phyloP scores from a whole-genome alignment of 306 rosid genomes.

The Phaseolus lunatus region DNA sequence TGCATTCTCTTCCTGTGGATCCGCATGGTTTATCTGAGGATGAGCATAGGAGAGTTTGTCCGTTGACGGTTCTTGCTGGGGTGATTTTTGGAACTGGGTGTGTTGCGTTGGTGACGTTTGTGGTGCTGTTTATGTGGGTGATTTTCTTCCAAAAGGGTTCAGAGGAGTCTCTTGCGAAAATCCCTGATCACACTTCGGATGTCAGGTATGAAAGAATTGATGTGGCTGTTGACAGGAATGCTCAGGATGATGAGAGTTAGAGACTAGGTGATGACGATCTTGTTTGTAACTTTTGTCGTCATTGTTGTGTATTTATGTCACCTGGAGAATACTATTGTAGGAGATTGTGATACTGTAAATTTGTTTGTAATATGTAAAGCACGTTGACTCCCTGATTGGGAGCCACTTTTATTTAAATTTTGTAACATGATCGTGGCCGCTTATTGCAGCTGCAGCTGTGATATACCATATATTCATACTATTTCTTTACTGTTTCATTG shows the following conservation, averaged over 20 bases:
- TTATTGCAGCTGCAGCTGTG: not conserved
- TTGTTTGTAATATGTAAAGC: constrained; percentile 28
- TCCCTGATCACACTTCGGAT: constrained; percentile 47
- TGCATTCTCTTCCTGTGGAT: constrained; percentile 68
- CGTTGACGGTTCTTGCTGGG: constrained; percentile 62
- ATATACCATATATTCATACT: not conserved
- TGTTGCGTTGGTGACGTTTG: constrained; percentile 62
- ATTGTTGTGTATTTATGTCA: not conserved
- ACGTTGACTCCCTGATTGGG: not conserved
- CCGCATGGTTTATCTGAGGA: constrained; percentile 42
- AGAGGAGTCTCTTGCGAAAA: constrained; percentile 47
- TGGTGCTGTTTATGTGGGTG: constrained; percentile 68
- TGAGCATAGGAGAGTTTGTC: constrained; percentile 10
- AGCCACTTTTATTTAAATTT: constrained; percentile 15
- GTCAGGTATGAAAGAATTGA: constrained; percentile 70
- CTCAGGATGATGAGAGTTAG: constrained; percentile 35
- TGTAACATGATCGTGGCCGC: not conserved
- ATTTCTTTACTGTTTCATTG: too few relatives aligned
- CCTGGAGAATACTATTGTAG: constrained; percentile 41
- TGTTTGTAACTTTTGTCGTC: not conserved
- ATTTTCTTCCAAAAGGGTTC: constrained; percentile 48
- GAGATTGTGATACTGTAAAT: constrained; percentile 32
- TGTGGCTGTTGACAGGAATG: constrained; percentile 65
- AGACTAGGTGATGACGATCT: not conserved
- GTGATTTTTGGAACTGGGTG: constrained; percentile 67